These are phyloP conservation scores for Bryoerythrophyllum caledonicum DNA, from an alignment of 225 moss, liverwort and hornwort species.

Conservation along the genomic window DNA sequence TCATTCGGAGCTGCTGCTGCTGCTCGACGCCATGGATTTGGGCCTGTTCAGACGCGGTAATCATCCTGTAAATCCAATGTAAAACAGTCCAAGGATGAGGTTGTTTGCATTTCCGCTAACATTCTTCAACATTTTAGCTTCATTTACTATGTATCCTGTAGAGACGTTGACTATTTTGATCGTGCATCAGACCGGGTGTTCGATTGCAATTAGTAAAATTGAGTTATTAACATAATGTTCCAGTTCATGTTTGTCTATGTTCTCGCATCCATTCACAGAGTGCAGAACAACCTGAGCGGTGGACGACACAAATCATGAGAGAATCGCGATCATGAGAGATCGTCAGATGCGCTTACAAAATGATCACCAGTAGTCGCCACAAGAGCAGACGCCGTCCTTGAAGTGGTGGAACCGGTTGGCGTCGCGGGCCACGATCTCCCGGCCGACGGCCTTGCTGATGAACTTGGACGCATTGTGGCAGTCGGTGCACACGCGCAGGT, in stretches of 20 bases:
- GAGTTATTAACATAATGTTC: background rate
- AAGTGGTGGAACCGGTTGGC: constrained; percentile 50
- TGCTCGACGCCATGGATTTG: background rate
- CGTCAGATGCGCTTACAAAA: background rate
- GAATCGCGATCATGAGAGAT: too few relatives aligned
- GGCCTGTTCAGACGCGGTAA: background rate
- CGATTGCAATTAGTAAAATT: background rate
- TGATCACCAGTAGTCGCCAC: constrained; percentile 35
- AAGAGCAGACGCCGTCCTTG: constrained; percentile 43
- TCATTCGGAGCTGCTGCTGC: background rate
- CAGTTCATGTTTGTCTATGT: background rate
- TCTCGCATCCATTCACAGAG: background rate
- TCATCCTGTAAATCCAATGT: background rate
- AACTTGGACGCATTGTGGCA: constrained; percentile 53
- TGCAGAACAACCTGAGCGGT: background rate
- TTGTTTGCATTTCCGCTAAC: background rate
- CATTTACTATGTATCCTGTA: background rate
- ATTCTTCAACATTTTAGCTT: constrained; percentile 4
- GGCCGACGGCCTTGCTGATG: constrained; percentile 39
- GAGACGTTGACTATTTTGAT: background rate
- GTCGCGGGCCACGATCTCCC: constrained; percentile 52
- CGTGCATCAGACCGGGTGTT: background rate
- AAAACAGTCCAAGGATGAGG: background rate
- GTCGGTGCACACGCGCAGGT: constrained; percentile 52
- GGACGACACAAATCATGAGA: background rate